Percentiles rank a stretch among this genome's conserved stretches.
phyloP scores from a whole-genome alignment of 1,139 yeast genomes.

The Nakaseomyces nivariensis region DNA sequence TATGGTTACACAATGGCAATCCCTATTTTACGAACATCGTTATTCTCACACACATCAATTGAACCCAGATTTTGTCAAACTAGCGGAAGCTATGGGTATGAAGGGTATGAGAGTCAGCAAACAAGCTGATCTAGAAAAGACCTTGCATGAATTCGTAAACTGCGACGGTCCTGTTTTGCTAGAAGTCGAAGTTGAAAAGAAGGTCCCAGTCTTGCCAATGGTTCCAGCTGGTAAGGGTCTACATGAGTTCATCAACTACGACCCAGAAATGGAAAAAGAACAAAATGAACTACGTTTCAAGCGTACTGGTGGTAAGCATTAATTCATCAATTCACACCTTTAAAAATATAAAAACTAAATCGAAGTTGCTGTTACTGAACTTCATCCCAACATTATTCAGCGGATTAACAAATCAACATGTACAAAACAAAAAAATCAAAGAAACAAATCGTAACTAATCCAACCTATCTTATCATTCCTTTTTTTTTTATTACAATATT shows the following conservation, averaged over 20 bases:
- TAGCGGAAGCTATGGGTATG: constrained; percentile 90
- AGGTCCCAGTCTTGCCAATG: constrained; percentile 97
- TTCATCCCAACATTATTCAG: too few relatives aligned
- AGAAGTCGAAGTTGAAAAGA: constrained; percentile 87
- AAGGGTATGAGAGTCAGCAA: constrained; percentile 66
- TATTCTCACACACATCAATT: constrained; percentile 93
- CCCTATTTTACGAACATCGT: constrained; percentile 91
- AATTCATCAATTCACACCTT: constrained; percentile 1
- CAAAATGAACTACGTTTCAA: constrained; percentile 43
- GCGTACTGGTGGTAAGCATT: constrained; percentile 34
- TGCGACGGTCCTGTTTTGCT: constrained; percentile 76
- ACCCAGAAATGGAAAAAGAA: constrained; percentile 66
- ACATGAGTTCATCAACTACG: constrained; percentile 83
- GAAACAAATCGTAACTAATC: too few relatives aligned
- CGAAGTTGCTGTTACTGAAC: too few relatives aligned
- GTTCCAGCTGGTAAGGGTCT: constrained; percentile 94
- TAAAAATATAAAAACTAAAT: too few relatives aligned
- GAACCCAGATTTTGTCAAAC: constrained; percentile 85
- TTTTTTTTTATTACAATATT: background rate
- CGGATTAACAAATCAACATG: too few relatives aligned
- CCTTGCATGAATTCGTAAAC: constrained; percentile 65
- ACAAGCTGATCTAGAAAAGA: constrained; percentile 54
- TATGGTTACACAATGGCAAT: constrained; percentile 99
- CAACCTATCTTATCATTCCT: too few relatives aligned
- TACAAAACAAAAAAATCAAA: too few relatives aligned